Base-by-base conservation (phyloP, 2,329 filamentous ascomycete species). In the Pseudogymnoascus sp. region DNA sequence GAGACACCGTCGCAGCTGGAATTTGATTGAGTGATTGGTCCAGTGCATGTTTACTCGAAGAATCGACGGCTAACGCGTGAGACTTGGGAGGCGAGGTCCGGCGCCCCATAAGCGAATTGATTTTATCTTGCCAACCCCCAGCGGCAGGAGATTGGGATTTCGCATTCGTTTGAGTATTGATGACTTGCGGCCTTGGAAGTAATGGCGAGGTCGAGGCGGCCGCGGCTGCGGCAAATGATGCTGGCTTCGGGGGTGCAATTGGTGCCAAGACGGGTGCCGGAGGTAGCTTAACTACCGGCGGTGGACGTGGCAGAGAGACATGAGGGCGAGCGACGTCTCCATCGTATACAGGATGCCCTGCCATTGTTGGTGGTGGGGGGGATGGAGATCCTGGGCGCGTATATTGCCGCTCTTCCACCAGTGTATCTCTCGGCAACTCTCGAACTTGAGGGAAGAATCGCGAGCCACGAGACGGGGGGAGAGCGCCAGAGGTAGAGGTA, bases 241-340 rank as follows among this genome's bases (percentile, higher is more conserved):
- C 75, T 70, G 68, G 79, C 15, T 73, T 76, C 10, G 80, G 77
- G 36, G 78, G 78, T 60, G 76, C 69, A 38, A 78, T 76, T 53
- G 78, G 73, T 63, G 74, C 71, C 21, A 78, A 71, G 60, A 76
- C 73, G 17, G 78, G 76, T 23, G 78, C 72, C 7, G 90, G 91
- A 2, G 91, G 93, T 3, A 97, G 82, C 72, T 88, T 91, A 11
- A 97, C 93, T 26, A 91, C 83, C 33, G 91, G 90, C 63, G 87
- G 82, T 7, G 86, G 85, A 38, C 79, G 83, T 0, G 90, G 90
- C 8, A 93, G 77, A 36, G 84, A 86, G 7, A 93, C 89, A 64
- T 87, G 82, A 3, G 90, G 89, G 64, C 83, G 85, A 35, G 77
- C 76, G 1, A 77, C 78, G 69, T 90, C 84, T 31, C 88, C 87